Evolutionary conservation across 1,284 basidiomycete genomes (phyloP), one percentile per base, ranked within the genome.

Genomic region (Ceratobasidium sp.): DNA sequence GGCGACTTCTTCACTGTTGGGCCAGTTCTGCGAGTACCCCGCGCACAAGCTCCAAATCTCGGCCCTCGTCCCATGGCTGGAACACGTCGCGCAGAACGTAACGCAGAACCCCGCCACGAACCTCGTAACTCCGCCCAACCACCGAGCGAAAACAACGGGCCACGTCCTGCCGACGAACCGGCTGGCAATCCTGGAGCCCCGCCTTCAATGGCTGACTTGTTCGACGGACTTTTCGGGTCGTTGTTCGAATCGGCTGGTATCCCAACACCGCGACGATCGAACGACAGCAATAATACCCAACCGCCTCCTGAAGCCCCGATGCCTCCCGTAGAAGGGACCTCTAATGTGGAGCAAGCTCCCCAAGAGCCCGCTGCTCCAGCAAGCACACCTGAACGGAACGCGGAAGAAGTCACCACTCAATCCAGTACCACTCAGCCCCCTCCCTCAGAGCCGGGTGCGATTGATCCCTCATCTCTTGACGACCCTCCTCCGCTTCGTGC

Each of bases 1-100:
- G 29, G 49, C n/a, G 60, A 65, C 34, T 53, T 52, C 12, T 65
- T 65, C 25, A 65, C 47, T 25, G 49, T 65, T 22, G 60, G 60
- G 15, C 60, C 60, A 15, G 49, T 65, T 22, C 47, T 65, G 38
- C 47, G 60, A 27, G 47, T 65, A 5, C 60, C 60, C 12, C 60
- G 60, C 20, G 25, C 47, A 15, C 60, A 53, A 27, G 47, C 47
- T 15, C 58, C 58, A 15, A 38, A 35, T 38, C 27, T 34, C 27
- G 15, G 8, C 20, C 56, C 56, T 29, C 45, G 57, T 15, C 53
- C 53, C 2, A 2, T 20, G n/a, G 47, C 45, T 13, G 20, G 32
- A 12, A 25, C n/a, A 3, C 29, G 29, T 22, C 12, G 45, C 7
- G 15, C 45, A 15, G 17, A 40, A 10, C 25, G 15, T 13, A 40